These are phyloP conservation scores for Monascus purpureus DNA, from an alignment of 495 filamentous ascomycete genomes.

Conservation along the genomic window DNA sequence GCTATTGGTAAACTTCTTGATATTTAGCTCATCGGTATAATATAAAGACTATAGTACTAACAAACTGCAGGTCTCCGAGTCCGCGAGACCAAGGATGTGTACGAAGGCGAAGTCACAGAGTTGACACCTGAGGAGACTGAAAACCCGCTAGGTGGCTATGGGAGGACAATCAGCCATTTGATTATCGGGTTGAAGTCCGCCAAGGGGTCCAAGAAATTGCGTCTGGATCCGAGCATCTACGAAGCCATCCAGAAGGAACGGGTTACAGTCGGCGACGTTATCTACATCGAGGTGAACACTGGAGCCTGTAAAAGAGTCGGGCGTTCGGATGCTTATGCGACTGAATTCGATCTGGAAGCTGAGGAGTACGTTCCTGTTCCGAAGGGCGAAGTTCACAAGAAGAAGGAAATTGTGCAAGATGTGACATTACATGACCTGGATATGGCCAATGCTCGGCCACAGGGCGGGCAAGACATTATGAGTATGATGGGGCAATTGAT, in stretches of 20 bases:
- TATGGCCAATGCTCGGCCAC: constrained; percentile 84
- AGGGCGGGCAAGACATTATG: constrained; percentile 98
- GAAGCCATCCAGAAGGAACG: constrained; percentile 97
- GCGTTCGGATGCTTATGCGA: constrained; percentile 87
- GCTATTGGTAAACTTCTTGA: constrained; percentile 56
- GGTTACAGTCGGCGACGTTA: constrained; percentile 88
- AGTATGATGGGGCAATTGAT: constrained; percentile 99
- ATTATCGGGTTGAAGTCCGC: constrained; percentile 82
- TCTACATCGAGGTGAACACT: constrained; percentile 98
- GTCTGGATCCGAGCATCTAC: constrained; percentile 93
- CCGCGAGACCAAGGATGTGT: constrained; percentile 95
- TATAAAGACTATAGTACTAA: no score
- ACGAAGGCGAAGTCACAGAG: constrained; percentile 93
- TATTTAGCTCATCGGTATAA: no score
- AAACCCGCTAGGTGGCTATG: constrained; percentile 91
- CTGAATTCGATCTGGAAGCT: constrained; percentile 95
- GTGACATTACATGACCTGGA: constrained; percentile 94
- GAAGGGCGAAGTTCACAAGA: constrained; percentile 98
- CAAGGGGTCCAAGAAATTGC: constrained; percentile 90
- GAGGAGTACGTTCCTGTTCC: constrained; percentile 98
- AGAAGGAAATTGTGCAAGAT: constrained; percentile 99
- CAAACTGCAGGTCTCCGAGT: constrained; percentile 54
- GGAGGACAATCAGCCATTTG: constrained; percentile 83
- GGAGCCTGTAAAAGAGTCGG: constrained; percentile 94
- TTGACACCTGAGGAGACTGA: constrained; percentile 94